Evolutionary conservation across 139 green algal genomes (phyloP).

Genomic region (Chlamydomonas schloesseri): DNA sequence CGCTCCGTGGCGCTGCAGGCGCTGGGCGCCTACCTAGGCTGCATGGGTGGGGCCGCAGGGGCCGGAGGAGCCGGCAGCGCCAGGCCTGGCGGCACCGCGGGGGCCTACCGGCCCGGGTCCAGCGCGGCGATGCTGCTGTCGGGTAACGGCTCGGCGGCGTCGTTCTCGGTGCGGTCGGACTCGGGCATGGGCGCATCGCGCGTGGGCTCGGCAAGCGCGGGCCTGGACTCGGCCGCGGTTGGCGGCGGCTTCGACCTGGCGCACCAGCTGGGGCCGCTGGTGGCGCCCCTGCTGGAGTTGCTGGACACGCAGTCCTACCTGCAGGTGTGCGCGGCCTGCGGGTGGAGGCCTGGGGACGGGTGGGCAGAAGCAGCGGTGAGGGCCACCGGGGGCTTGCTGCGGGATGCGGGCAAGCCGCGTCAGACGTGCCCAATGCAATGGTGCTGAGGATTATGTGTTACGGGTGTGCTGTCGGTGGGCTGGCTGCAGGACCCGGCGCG

Average conservation of each 20-base stretch:
- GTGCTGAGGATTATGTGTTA: too few species aligned
- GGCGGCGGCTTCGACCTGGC: not conserved
- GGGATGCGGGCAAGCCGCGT: too few species aligned
- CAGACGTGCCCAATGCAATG: too few species aligned
- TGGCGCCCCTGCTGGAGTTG: conserved; percentile 57
- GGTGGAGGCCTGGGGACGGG: too few species aligned
- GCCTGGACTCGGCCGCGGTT: not conserved
- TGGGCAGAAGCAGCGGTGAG: too few species aligned
- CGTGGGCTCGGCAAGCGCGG: not conserved
- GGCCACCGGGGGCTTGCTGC: too few species aligned
- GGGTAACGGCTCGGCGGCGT: not conserved
- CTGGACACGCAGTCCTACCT: conserved; percentile 35
- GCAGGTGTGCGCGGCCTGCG: too few species aligned
- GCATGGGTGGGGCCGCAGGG: not conserved
- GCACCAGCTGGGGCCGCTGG: conserved; percentile 10
- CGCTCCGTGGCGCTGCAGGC: conserved; percentile 77
- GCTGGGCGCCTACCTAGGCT: conserved; percentile 64
- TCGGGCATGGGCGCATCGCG: not conserved
- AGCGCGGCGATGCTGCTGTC: too few species aligned
- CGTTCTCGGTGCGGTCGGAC: not conserved
- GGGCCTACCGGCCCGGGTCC: not conserved
- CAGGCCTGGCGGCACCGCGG: too few species aligned
- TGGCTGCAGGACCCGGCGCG: conserved; percentile 55
- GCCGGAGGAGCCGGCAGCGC: too few species aligned
- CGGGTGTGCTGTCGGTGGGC: too few species aligned